phyloP scores from a whole-genome alignment of 192 early-diverging fungal genomes.

The Gigaspora rosea region DNA sequence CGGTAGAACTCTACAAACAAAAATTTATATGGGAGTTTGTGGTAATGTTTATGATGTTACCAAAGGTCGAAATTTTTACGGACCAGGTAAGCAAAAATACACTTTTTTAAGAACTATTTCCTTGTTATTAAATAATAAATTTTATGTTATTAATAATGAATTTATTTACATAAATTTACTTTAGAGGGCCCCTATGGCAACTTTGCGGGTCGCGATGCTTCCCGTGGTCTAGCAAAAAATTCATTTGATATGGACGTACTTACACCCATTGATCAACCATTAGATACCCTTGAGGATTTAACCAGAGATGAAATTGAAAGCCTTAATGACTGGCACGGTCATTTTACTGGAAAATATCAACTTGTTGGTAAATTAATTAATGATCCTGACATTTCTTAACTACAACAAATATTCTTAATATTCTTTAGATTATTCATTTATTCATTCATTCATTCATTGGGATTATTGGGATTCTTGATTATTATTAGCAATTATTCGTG shows the following conservation, averaged over 20 bases:
- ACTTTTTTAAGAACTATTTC: too few relatives aligned
- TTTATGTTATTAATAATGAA: background rate
- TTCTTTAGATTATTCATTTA: too few relatives aligned
- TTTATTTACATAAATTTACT: background rate
- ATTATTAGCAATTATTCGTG: too few relatives aligned
- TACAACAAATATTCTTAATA: too few relatives aligned
- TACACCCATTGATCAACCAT: conserved; percentile 62
- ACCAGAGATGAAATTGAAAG: conserved; percentile 69
- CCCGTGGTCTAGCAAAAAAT: conserved; percentile 86
- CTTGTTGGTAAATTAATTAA: conserved; percentile 66
- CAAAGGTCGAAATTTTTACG: conserved; percentile 81
- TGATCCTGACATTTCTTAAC: background rate
- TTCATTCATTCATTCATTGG: too few relatives aligned
- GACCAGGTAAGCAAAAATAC: conserved; percentile 61
- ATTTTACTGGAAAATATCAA: conserved; percentile 81
- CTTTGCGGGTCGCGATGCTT: conserved; percentile 97
- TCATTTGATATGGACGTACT: conserved; percentile 82
- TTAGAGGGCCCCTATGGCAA: conserved; percentile 90
- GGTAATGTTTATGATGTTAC: conserved; percentile 91
- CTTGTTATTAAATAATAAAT: background rate
- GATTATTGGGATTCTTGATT: too few relatives aligned
- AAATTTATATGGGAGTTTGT: conserved; percentile 81
- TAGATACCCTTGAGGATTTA: conserved; percentile 84
- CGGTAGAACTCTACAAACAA: conserved; percentile 60
- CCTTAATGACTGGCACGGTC: conserved; percentile 76